Evolutionary conservation across 208 protist genomes (phyloP).

Genomic region (Herpetomonas samuelpessoai): DNA sequence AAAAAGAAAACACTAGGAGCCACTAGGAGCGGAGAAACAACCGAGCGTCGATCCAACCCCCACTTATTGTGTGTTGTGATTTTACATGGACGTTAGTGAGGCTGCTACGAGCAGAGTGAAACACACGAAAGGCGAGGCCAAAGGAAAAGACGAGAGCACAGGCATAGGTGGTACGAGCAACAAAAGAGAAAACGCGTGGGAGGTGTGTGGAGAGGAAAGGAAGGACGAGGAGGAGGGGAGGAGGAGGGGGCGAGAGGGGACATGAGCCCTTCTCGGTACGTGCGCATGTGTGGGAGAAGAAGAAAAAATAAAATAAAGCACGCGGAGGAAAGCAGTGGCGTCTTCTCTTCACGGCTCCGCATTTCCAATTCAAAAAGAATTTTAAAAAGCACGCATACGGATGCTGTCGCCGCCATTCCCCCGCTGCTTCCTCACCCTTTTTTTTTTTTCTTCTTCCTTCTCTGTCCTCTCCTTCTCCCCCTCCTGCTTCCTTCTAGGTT

Average conservation of each 20-base stretch:
- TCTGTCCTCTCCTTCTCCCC: not conserved
- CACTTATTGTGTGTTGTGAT: too few relatives aligned
- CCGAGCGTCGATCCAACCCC: too few relatives aligned
- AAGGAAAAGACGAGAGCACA: not conserved
- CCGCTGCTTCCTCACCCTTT: not conserved
- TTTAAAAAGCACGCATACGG: not conserved
- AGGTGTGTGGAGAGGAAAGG: not conserved
- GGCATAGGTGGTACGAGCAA: too few relatives aligned
- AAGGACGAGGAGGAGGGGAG: not conserved
- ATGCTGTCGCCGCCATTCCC: not conserved
- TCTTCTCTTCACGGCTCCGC: not conserved
- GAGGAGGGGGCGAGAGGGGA: not conserved
- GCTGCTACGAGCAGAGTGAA: too few relatives aligned
- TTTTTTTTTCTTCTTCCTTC: too few relatives aligned
- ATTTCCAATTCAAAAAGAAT: conserved; percentile 1
- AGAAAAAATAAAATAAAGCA: not conserved
- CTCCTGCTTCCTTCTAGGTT: not conserved
- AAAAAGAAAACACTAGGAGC: too few relatives aligned
- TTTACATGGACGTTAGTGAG: too few relatives aligned
- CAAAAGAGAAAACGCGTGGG: too few relatives aligned
- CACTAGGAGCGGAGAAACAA: too few relatives aligned
- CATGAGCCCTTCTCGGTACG: not conserved
- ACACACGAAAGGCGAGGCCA: not conserved
- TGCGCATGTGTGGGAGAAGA: not conserved
- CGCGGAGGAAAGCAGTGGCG: not conserved